These are phyloP conservation scores for Danielia reshetovae DNA, from an alignment of 805 yeast species.

Conservation along the genomic window DNA sequence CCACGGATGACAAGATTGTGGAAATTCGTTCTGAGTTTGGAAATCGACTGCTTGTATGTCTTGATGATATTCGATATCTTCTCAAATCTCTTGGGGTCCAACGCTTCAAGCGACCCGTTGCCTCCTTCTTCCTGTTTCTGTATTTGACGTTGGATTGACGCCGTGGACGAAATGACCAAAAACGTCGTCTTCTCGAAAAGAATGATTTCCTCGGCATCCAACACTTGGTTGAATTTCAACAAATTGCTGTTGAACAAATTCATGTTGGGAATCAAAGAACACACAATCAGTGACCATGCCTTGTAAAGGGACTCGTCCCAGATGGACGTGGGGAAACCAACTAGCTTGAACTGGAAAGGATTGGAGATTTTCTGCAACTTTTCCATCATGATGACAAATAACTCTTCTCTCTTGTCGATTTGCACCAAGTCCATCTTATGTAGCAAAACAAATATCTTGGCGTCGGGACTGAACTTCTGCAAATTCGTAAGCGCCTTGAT, in stretches of 20 bases:
- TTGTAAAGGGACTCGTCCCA: constrained; percentile 96
- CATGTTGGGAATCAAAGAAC: constrained; percentile 92
- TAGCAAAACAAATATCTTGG: constrained; percentile 83
- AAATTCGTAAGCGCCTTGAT: constrained; percentile 77
- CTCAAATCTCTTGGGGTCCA: constrained; percentile 92
- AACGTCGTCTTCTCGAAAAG: constrained; percentile 93
- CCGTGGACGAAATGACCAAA: constrained; percentile 65
- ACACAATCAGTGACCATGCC: constrained; percentile 96
- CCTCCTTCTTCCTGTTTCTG: constrained; percentile 6
- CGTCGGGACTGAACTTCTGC: constrained; percentile 81
- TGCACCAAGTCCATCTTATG: constrained; percentile 97
- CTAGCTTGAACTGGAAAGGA: constrained; percentile 59
- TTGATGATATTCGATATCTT: constrained; percentile 91
- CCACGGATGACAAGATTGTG: constrained; percentile 71
- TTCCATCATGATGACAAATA: constrained; percentile 80
- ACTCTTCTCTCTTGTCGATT: constrained; percentile 75
- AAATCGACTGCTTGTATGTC: constrained; percentile 88
- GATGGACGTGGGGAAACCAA: constrained; percentile 91
- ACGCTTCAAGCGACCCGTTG: constrained; percentile 15
- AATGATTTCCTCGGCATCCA: constrained; percentile 86
- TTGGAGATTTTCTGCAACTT: constrained; percentile 71
- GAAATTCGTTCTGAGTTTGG: constrained; percentile 82
- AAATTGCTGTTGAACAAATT: constrained; percentile 71
- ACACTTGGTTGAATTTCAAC: constrained; percentile 62
- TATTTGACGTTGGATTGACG: constrained; percentile 33